Base-by-base conservation (phyloP, 306 rosid species). In the Prunus dulcis region DNA sequence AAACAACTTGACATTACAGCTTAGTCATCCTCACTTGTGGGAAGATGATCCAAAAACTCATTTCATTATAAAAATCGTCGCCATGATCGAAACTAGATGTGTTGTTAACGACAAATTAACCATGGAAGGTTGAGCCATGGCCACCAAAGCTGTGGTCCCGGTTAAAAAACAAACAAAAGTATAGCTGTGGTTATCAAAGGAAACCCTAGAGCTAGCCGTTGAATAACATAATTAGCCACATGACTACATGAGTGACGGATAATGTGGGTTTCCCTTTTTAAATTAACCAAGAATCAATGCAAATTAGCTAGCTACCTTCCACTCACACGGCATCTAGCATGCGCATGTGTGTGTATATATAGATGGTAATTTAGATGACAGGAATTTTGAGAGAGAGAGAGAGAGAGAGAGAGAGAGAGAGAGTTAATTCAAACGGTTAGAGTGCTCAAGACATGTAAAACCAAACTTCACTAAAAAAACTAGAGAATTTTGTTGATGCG, bases 101-200 rank as follows among this genome's bases (percentile, higher is more conserved):
- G 46, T 58, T 32, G 71, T 60, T 77, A 66, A 85, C 79, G 63
- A 82, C 83, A 88, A 86, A 58, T 23, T 41, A 34, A 78, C 28
- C 30, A 69, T 72, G 71, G 82, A 64, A 80, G 75, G 75, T 46
- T 58, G 79, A 82, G 79, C 83, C 67, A 34, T 28, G 45, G 67
- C 46, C 77, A 49, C 43, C 68, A 73, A 70, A 47, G 20, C 43
- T 28, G 89, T 79, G 87, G 87, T 86, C 91, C 88, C 64, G 64
- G 60, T 67, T 72, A 13, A 14, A 46, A 27, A 38, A 38, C 43
- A 7, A 17, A 69, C 6, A 68, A 12, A 47, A 22, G n/a, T 6
- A 18, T 64, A 64, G 5, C 64, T 68, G 76, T 64, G 78, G 82
- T 80, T 66, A 78, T 77, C 58, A 62, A 77, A 77, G 23, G 46